These are phyloP conservation scores for Cryptococcus hybrid DNA, from an alignment of 1,284 basidiomycete species.

Conservation along the genomic window DNA sequence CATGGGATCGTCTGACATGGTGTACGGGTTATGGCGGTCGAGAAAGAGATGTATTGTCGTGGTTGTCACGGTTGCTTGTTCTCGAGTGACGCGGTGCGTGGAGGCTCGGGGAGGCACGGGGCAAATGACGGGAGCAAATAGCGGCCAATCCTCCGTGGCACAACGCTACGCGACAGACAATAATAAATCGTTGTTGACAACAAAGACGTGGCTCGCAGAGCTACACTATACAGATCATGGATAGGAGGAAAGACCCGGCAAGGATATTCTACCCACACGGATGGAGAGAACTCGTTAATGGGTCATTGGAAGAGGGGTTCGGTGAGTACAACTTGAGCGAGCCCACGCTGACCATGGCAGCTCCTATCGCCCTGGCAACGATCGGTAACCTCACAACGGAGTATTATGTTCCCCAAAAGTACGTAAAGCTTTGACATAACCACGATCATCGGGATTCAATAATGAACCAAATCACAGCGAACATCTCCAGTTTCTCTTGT, in stretches of 20 bases:
- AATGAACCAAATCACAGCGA: constrained; percentile 11
- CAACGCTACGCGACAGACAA: too few relatives aligned
- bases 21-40: not conserved
- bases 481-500: constrained; percentile 33
- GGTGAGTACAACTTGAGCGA: constrained; percentile 2
- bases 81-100: not conserved
- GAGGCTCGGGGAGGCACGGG: too few relatives aligned
- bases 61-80: too few relatives aligned
- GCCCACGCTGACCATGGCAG: constrained; percentile 1
- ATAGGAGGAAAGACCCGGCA: too few relatives aligned
- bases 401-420: constrained; percentile 4
- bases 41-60: not conserved
- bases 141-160: too few relatives aligned
- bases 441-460: not conserved
- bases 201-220: too few relatives aligned
- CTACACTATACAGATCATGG: too few relatives aligned
- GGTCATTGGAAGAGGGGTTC: constrained; percentile 15
- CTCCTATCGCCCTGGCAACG: constrained; percentile 12
- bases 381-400: constrained; percentile 8
- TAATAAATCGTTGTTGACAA: too few relatives aligned
- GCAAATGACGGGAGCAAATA: too few relatives aligned
- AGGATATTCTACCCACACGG: constrained; percentile 2
- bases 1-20: constrained; percentile 51
- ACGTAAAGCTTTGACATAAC: not conserved
- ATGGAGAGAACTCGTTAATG: constrained; percentile 16